Base-by-base conservation (phyloP, 331 rosid species). In the Ulmus americana region DNA sequence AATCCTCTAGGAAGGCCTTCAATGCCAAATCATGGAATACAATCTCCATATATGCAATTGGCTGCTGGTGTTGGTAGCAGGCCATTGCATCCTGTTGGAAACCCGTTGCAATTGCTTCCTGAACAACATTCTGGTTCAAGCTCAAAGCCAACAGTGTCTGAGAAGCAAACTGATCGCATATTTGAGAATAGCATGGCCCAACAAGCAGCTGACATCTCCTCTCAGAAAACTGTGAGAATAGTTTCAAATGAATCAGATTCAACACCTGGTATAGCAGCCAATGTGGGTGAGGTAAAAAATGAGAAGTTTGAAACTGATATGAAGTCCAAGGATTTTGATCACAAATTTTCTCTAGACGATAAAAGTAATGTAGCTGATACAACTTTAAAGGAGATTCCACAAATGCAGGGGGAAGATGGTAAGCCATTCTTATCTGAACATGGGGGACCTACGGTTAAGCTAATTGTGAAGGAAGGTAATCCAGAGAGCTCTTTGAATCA, bases 1-100 rank as follows among this genome's bases (percentile, higher is more conserved):
- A 88, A 78, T 80, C 73, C 75, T 49, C 82, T 61, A 0, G 97
- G 88, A 64, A 82, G 84, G 73, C 82, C 83, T 61, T 28, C 72
- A 74, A 39, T 77, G 68, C 85, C 84, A 58, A 74, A 70, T 79
- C 89, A 80, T 54, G 81, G 76, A 52, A 73, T 77, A 38, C 86
- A 76, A 38, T 54, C 76, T 49, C 94, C 91, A 45, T 76, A 74
- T 63, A 59, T 77, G 43, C 95, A 87, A 68, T 47, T 85, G 72
- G 65, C 76, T 59, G 77, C 39, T 74, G 74, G 77, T 55, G 59
- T 72, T 65, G 81, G 73, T 9, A 71, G 70, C 50, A 84, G 95
- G 77, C 86, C 88, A 55, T 51, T 70, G 63, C 76, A 83, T 70
- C 56, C 74, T 58, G 81, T 79, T 72, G 76, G 62, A 56, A 69